Base-by-base conservation (phyloP, 2,329 filamentous ascomycete species). In the Ophiostoma australiae region DNA sequence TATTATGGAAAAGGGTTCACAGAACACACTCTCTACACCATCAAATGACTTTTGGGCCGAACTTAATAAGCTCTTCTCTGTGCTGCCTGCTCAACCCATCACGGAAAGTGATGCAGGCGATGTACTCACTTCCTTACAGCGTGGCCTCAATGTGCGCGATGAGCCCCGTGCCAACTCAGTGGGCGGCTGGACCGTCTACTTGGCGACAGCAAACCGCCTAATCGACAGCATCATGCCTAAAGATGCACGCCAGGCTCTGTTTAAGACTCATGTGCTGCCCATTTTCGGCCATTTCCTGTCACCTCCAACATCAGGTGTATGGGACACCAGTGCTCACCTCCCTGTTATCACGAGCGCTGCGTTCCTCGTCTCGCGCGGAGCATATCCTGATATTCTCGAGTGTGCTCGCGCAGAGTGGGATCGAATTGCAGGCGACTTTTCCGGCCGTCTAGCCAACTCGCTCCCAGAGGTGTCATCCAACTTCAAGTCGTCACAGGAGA, bases 1-100 rank as follows among this genome's bases (percentile, higher is more conserved):
- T 10, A 95, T 96, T 75, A 82, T 98, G 7, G 89, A 91, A 73
- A 91, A 89, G 76, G 94, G 95, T 2, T 97, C 94, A 0, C 92
- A 97, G 76, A 87, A 89, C n/a, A 90, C 91, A 3, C 83, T 70
- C 4, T 23, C 69, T 0, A 65, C 72, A 1, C 6, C 67, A 1
- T 11, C 87, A 0, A 80, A 84, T 3, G 85, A 84, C 11, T 97
- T 90, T 77, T 99, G 95, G 95, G 80, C 84, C 35, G 86, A 86
- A 20, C 78, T 97, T 41, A 83, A 85, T 55, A 81, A 83, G 39
- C 80, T 98, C 0, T 77, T 97, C 6, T 81, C 85, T 31, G 78
- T 89, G 0, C 77, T 94, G 1, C 82, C 90, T 68, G 75, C 79
- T 2, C 80, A 85, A 17, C 75, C 80, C 1, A 76, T 82, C 5